Base-by-base conservation (phyloP, 163 green algal genomes). In the Scenedesmus sp. region DNA sequence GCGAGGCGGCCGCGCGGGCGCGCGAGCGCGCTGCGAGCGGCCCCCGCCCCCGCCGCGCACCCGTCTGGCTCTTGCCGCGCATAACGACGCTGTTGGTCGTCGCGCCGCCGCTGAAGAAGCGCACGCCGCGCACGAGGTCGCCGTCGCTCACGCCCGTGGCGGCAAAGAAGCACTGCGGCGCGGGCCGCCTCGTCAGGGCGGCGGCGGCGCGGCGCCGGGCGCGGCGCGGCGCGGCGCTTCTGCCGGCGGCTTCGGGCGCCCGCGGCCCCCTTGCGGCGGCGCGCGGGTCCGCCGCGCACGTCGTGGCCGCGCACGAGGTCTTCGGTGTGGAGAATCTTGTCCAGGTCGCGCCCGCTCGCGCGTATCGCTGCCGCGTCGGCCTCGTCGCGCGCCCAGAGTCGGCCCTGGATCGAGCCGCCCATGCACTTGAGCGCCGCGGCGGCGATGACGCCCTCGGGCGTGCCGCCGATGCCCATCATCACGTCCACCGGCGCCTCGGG, bases 21-120 rank as follows among this genome's bases (percentile, higher is more conserved):
- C 47, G 39, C 17, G 60, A 7, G 57, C n/a, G n/a, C 31, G 13
- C 26, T 65, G n/a, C 65, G 74, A 44, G 24, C 28, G 20, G 44
- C 1, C 18, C 42, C 2, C 24, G 14, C 33, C 31, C 29, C 62
- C 45, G 28, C 2, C 44, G n/a, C 28, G n/a, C 39, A 77, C 69
- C 69, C 47, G 69, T 77, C n/a, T 77, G 69, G 24, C 53, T 67
- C 67, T 89, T 83, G 63, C 78, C 81, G 28, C 93, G 85, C 93
- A 97, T 96, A 20, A 96, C 91, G 11, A 97, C 85, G 24, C 81
- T 91, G 86, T 93, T 92, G 69, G 91, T 95, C 14, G 86, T 86
- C 10, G 92, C 91, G 28, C 93, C 92, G 26, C 89, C 90, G 31
- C 66, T 75, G 63, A 78, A 88, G 78, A 90, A 94, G 24, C 90